Evolutionary conservation across 73 alveolate species (phyloP).

Genomic region (Uronychia setigera): DNA sequence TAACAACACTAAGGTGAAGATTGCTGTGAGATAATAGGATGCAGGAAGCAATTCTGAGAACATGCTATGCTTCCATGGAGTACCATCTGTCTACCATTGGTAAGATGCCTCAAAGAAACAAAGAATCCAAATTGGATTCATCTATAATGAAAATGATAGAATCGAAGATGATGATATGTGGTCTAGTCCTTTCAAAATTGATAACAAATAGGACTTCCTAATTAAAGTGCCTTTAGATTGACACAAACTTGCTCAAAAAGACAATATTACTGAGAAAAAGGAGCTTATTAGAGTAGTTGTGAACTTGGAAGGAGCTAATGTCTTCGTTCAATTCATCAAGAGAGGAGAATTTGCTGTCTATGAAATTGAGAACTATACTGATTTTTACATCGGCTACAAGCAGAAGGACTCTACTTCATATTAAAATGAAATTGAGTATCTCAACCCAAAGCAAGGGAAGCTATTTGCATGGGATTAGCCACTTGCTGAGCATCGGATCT

Average conservation of each 20-base stretch:
- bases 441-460: neutral
- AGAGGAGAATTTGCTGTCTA: neutral
- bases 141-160: neutral
- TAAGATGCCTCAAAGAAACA: neutral
- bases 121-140: neutral
- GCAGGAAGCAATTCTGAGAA: neutral
- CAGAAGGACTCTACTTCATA: neutral
- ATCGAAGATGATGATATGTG: neutral
- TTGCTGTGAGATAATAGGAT: neutral
- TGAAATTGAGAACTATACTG: neutral
- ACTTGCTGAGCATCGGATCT: neutral
- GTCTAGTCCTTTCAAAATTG: neutral
- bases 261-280: neutral
- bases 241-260: neutral
- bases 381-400: neutral
- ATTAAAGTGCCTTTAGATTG: neutral
- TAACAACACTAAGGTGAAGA: neutral
- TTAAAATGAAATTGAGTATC: neutral
- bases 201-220: neutral
- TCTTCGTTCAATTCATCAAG: neutral
- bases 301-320: neutral
- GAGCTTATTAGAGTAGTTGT: neutral
- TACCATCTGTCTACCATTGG: neutral
- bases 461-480: neutral
- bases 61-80: neutral